These are phyloP conservation scores for Achlya hypogyna DNA, from an alignment of 352 stramenopile genomes.

Conservation along the genomic window DNA sequence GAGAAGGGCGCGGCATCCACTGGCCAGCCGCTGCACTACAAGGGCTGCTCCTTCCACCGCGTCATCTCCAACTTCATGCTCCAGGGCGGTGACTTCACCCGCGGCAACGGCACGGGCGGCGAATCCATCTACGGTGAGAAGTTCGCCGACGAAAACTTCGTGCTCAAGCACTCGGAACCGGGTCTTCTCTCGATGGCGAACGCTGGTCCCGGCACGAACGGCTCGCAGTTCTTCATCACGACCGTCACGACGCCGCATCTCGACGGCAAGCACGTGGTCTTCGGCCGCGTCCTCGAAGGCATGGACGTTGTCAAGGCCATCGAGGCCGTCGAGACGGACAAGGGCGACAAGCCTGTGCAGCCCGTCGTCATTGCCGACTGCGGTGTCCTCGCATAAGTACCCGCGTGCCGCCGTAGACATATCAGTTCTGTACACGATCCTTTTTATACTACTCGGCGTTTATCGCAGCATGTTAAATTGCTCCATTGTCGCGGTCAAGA, in stretches of 20 bases:
- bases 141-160: slow-evolving; percentile 97
- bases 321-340: slow-evolving; percentile 85
- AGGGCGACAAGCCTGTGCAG: slow-evolving; percentile 86
- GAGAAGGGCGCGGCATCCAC: slow-evolving; percentile 88
- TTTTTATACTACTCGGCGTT: neutral
- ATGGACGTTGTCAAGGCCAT: slow-evolving; percentile 89
- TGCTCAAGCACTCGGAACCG: slow-evolving; percentile 92
- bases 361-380: slow-evolving; percentile 96
- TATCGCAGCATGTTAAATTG: slow-evolving; percentile 69
- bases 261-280: slow-evolving; percentile 98
- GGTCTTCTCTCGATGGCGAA: slow-evolving; percentile 97
- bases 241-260: slow-evolving; percentile 92
- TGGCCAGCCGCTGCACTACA: slow-evolving; percentile 93
- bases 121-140: slow-evolving; percentile 92
- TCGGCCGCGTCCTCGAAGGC: slow-evolving; percentile 88
- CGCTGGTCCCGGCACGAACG: slow-evolving; percentile 92
- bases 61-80: slow-evolving; percentile 95
- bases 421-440: neutral
- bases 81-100: slow-evolving; percentile 95
- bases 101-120: slow-evolving; percentile 91
- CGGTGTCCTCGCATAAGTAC: slow-evolving; percentile 73
- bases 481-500: slow-evolving; percentile 45
- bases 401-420: too few relatives aligned
- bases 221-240: slow-evolving; percentile 97
- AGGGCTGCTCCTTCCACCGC: slow-evolving; percentile 95